Evolutionary conservation across 2,329 filamentous ascomycete genomes (phyloP).

Genomic region (Ascochyta lentis): DNA sequence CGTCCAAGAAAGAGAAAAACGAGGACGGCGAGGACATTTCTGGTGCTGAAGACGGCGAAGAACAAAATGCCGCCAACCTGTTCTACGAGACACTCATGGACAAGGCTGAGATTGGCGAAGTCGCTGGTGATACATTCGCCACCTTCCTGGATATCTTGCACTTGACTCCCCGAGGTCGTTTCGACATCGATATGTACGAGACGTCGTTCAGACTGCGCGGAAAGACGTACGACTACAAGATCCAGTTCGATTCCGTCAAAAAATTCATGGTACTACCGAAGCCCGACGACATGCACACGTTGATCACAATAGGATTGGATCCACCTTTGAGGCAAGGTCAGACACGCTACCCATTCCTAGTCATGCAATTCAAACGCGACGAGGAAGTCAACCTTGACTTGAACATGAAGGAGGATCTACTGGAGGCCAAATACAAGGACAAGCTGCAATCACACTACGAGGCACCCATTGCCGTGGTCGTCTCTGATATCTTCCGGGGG

Average conservation of each 20-base stretch:
- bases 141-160: constrained; percentile 97
- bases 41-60: constrained; percentile 68
- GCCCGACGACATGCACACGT: constrained; percentile 94
- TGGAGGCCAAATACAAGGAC: constrained; percentile 86
- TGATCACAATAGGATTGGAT: constrained; percentile 93
- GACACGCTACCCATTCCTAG: constrained; percentile 95
- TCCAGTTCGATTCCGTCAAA: constrained; percentile 96
- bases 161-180: constrained; percentile 96
- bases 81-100: constrained; percentile 99
- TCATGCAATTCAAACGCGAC: constrained; percentile 99
- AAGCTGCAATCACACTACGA: constrained; percentile 91
- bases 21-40: constrained; percentile 71
- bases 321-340: constrained; percentile 95
- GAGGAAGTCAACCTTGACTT: constrained; percentile 96
- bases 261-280: constrained; percentile 99
- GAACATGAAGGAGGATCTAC: constrained; percentile 90
- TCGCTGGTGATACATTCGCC: constrained; percentile 96
- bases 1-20: constrained; percentile 72
- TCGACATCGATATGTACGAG: constrained; percentile 99
- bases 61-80: constrained; percentile 94
- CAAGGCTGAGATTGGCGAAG: constrained; percentile 98
- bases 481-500: constrained; percentile 94
- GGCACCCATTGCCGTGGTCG: constrained; percentile 83
- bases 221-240: constrained; percentile 99
- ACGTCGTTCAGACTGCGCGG: constrained; percentile 94